Evolutionary conservation across 106 monocot species (phyloP).

Genomic region (Dioscorea zingiberensis): DNA sequence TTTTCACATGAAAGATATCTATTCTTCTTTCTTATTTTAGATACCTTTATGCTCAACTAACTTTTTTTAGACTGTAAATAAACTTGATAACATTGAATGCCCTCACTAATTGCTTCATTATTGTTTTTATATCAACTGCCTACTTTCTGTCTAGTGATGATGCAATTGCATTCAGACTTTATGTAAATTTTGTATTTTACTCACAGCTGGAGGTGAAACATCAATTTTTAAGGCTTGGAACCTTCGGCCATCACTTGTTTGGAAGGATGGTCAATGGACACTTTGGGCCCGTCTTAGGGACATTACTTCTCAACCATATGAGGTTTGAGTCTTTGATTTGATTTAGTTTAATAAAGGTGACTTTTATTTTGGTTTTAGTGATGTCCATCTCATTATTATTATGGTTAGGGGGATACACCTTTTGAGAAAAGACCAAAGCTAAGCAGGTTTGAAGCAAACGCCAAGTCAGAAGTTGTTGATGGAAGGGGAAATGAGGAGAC

Average conservation of each 20-base stretch:
- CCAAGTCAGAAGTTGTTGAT: constrained; percentile 21
- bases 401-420: constrained; percentile 74
- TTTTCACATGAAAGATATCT: too few species aligned
- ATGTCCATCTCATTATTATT: not conserved
- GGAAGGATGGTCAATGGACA: constrained; percentile 90
- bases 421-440: constrained; percentile 67
- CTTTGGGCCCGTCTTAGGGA: constrained; percentile 42
- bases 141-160: not conserved
- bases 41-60: too few species aligned
- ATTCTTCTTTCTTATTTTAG: too few species aligned
- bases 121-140: too few species aligned
- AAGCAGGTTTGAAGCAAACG: constrained; percentile 20
- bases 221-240: constrained; percentile 58
- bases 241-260: constrained; percentile 78
- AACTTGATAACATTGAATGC: too few species aligned
- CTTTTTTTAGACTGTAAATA: too few species aligned
- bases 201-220: constrained; percentile 43
- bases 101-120: too few species aligned
- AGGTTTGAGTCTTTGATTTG: constrained; percentile 36
- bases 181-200: not conserved
- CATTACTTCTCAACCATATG: constrained; percentile 17
- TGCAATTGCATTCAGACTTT: not conserved
- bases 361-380: not conserved
- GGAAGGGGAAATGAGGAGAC: constrained; percentile 25
- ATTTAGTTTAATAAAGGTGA: not conserved